Base-by-base conservation (phyloP, 83 land plant genomes). In the Picea engelmannii region DNA sequence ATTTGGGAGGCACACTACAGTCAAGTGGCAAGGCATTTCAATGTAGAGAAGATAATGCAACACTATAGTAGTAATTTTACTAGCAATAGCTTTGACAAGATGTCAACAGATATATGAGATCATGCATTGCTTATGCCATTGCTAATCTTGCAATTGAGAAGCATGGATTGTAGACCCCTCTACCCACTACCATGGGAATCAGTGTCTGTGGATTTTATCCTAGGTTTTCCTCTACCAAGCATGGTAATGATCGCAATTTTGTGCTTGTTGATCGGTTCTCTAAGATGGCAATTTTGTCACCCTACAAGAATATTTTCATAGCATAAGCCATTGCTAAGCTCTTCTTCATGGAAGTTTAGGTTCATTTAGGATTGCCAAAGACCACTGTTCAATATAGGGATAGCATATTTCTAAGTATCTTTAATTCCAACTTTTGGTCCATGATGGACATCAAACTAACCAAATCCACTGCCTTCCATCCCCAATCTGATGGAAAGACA, bases 191-290 rank as follows among this genome's bases (percentile, higher is more conserved):
- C 44, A 5, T 42, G 44, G 44, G 44, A 42, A 42, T 42, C 5
- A 42, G 44, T 42, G 44, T 42, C 44, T 6, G 4, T 16, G 64
- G 20, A 17, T 62, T 62, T 62, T 62, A 62, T 17, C 21, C n/a
- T 18, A 62, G 21, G 18, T 18, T 15, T 62, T 2, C 64, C 64
- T 18, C 4, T 1, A 62, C 21, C 3, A 62, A 62, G 20, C 18
- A 62, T 62, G 64, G 18, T 18, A 5, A 62, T 62, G 64, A 18
- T 62, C 12, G 21, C n/a, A n/a, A 18, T 16, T 13, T 16, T 62
- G 18, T 62, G 18, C 21, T 62, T 18, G 64, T 62, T 15, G 64
- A 62, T 70, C 81, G 52, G 84, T 84, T 67, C 10, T 49, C 42
- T 13, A 17, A 62, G 64, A 62, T 62, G 64, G 64, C 64, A 62